These are phyloP conservation scores for Pichia kudriavzevii DNA, from an alignment of 1,139 yeast species.

Conservation along the genomic window DNA sequence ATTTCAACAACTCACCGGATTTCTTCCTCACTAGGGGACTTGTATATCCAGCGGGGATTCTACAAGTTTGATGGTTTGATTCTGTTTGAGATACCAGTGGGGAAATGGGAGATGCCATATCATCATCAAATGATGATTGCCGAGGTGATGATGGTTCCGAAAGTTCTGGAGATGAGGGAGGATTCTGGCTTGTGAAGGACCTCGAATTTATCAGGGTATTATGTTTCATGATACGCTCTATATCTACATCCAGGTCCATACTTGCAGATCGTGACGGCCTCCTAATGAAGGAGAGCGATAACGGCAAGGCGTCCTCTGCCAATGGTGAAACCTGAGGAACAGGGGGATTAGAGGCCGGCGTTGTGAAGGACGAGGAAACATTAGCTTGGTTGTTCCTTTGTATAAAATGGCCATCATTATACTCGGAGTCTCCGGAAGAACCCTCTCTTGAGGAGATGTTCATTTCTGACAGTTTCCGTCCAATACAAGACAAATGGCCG, in stretches of 20 bases:
- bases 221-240: slow-evolving; percentile 23
- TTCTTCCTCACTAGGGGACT: slow-evolving; percentile 26
- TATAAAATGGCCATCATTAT: no score
- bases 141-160: not conserved
- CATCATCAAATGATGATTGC: not conserved
- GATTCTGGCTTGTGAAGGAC: not conserved
- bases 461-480: no score
- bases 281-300: slow-evolving; percentile 25
- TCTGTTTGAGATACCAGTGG: slow-evolving; percentile 5
- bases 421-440: no score
- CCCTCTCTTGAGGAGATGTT: no score
- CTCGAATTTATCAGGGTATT: slow-evolving; percentile 24
- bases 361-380: no score
- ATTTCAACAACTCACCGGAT: slow-evolving; percentile 66
- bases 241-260: slow-evolving; percentile 12
- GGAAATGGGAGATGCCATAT: slow-evolving; percentile 4
- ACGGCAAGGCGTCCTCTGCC: slow-evolving; percentile 20
- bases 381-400: no score
- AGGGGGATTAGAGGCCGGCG: no score
- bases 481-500: no score
- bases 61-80: not conserved
- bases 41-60: slow-evolving; percentile 9
- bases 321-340: no score
- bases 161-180: no score
- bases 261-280: slow-evolving; percentile 26